Evolutionary conservation across 192 early-diverging fungal species (phyloP).

Genomic region (Ambispora gerdemannii): DNA sequence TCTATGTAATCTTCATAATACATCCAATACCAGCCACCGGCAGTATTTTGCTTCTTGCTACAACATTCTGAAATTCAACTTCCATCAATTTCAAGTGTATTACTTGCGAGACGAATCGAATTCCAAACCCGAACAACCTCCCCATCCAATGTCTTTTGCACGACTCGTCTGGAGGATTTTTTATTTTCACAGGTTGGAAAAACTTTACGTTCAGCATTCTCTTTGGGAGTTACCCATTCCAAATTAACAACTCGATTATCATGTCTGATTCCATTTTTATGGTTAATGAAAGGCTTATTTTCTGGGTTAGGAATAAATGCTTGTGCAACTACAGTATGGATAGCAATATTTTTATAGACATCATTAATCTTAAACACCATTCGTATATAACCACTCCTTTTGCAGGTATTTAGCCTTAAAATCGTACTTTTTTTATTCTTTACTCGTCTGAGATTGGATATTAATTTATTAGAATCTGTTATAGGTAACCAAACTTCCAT

Average conservation of each 20-base stretch:
- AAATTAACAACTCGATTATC: conserved; percentile 13
- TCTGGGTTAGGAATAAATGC: no score
- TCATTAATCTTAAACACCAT: conserved; percentile 3
- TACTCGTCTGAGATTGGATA: no score
- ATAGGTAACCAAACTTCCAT: no score
- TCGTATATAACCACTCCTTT: conserved; percentile 6
- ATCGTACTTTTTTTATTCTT: neutral
- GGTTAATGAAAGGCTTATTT: neutral
- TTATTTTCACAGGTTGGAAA: neutral
- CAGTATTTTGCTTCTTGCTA: no score
- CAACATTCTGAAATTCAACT: neutral
- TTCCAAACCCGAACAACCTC: neutral
- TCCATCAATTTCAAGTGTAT: neutral
- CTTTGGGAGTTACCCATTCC: conserved; percentile 4
- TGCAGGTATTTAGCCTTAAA: neutral
- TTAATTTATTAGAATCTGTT: no score
- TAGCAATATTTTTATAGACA: neutral
- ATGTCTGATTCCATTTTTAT: neutral
- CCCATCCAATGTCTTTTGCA: no score
- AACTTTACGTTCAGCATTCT: neutral
- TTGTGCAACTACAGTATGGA: neutral
- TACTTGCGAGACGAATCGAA: neutral
- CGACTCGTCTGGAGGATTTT: neutral
- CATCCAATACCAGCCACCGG: neutral
- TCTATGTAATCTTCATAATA: conserved; percentile 14